A percentile compares a stretch with the other conserved stretches of the same genome.
phyloP scores from a whole-genome alignment of 2,329 filamentous ascomycete genomes.

The Tolypocladium tropicale region DNA sequence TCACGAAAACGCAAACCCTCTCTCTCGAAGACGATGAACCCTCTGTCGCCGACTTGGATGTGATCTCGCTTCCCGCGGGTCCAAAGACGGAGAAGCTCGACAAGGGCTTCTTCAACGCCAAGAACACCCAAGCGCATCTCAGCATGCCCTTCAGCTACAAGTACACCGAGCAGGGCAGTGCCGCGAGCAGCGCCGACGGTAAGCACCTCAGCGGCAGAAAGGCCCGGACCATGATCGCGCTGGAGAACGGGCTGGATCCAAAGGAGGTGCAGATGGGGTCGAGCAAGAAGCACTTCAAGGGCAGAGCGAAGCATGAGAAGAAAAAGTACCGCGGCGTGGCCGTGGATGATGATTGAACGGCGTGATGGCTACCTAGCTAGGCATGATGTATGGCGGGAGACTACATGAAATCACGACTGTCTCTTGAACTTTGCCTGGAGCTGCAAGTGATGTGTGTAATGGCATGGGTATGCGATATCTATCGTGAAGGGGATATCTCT shows the following conservation, averaged over 20 bases:
- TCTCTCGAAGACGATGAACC: constrained; percentile 25
- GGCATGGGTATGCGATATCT: not conserved
- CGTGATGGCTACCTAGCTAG: not conserved
- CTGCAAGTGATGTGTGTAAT: not conserved
- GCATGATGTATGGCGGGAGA: not conserved
- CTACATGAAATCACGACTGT: not conserved
- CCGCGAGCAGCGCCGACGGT: constrained; percentile 12
- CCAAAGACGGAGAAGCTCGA: constrained; percentile 70
- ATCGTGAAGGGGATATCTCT: not conserved
- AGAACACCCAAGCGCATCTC: constrained; percentile 54
- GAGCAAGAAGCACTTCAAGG: constrained; percentile 93
- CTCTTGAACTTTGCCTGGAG: not conserved
- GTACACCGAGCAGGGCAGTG: constrained; percentile 69
- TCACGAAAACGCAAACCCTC: constrained; percentile 36
- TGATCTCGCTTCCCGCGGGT: constrained; percentile 46
- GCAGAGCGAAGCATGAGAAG: constrained; percentile 51
- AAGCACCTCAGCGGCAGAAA: constrained; percentile 79
- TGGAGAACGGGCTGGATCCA: constrained; percentile 78
- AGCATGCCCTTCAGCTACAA: constrained; percentile 81
- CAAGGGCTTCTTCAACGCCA: constrained; percentile 74
- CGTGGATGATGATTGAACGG: not conserved
- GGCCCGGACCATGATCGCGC: constrained; percentile 64
- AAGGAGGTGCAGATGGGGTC: constrained; percentile 57
- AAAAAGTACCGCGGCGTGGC: constrained; percentile 2
- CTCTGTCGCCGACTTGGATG: constrained; percentile 31